Evolutionary conservation across 2,329 filamentous ascomycete genomes (phyloP), one percentile per base, ranked within the genome.

Genomic region (Trichoderma asperellum): DNA sequence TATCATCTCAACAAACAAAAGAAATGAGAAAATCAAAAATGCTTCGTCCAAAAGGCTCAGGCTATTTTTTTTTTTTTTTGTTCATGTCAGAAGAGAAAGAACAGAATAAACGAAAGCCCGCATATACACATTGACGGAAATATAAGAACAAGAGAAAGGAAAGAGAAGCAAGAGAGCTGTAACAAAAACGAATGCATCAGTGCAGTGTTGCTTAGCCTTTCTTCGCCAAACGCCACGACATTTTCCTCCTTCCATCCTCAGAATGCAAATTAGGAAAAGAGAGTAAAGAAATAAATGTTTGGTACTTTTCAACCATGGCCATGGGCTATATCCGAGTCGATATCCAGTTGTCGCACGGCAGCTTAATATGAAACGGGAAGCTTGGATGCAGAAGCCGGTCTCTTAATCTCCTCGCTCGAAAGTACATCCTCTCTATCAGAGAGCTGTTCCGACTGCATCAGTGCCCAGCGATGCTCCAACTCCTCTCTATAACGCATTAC

Each of bases 391-490:
- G 72, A 72, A 69, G 74, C 62, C 73, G 75, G 77, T 57, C 75
- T 75, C 70, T 73, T 70, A 53, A 75, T 43, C 53, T 72, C 73
- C 32, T 73, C 68, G 49, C 71, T 75, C 12, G 74, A 73, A 16
- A 66, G 21, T 62, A 79, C 75, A 6, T 75, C 76, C n/a, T 75
- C 72, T 21, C 69, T 66, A 0, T 71, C 72, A 6, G 76, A 74
- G 53, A 79, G 71, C 58, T 70, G 71, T 34, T 81, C 77, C 1
- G 81, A 80, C 32, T 79, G 68, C 74, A 82, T 77, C 4, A 59
- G 68, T 7, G 72, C 70, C 82, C 81, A 83, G n/a, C 73, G 75
- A 1, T 71, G 64, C 49, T 80, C 77, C 37, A 83, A 75, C n/a
- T 77, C 78, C 11, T 77, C 75, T 10, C 81, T 83, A 29, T 40